Base-by-base conservation (phyloP, 148 eudicot genomes). In the Euryodendron excelsum region DNA sequence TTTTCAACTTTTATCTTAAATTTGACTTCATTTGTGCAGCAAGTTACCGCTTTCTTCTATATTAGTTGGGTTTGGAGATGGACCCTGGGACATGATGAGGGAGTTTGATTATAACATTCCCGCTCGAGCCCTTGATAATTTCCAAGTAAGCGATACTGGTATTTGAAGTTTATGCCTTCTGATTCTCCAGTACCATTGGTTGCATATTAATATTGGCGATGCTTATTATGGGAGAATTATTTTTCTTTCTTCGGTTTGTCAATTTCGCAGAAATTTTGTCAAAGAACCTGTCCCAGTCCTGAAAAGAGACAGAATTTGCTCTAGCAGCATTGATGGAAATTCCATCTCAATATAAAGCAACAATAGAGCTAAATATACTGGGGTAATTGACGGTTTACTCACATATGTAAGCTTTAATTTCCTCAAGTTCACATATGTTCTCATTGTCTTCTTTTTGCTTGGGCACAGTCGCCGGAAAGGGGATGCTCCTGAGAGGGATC, bases 41-140 rank as follows among this genome's bases (percentile, higher is more conserved):
- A 90, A 93, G 77, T 85, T 87, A 66, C 95, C 97, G 56, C 87
- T 93, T 76, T 93, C 97, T 68, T 89, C 91, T 79, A 84, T 93
- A 64, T 78, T 93, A 76, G 97, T 93, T 70, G 97, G 97, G 78
- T 94, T 93, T 61, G 97, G 94, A 73, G 97, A 93, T 86, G 97
- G 97, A 55, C 97, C 97, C 3, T 93, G 97, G 97, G 97, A 93
- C 82, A 93, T 85, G 93, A 93, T 93, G 97, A 88, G 79, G 83
- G 94, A 93, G 77, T 93, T 93, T 70, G 97, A 93, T 77, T 94
- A 93, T 82, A 93, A 92, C 76, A 91, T 92, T 66, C 95, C 97
- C 69, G 87, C 95, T 37, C 85, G 97, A 20, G 92, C 84, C 75
- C 91, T 93, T 44, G 97, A 93, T 80, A 93, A 93, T 83, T 93